These are phyloP conservation scores for Solidago caesia DNA, from an alignment of 129 eudicot genomes.

Conservation along the genomic window DNA sequence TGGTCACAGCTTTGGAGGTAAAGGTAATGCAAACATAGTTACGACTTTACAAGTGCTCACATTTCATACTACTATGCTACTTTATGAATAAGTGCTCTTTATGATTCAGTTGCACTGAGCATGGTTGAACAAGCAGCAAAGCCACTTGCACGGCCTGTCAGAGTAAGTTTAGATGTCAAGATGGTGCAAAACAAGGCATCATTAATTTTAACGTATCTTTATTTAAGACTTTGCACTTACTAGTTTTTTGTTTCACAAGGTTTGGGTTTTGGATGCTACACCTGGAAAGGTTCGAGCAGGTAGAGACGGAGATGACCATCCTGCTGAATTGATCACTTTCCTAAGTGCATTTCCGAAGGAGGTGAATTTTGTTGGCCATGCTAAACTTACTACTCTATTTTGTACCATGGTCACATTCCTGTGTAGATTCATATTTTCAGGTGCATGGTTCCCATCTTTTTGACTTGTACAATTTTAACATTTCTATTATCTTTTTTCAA, in stretches of 20 bases:
- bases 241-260: conserved; percentile 40
- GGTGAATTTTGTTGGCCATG: conserved; percentile 38
- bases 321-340: conserved; percentile 82
- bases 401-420: conserved; percentile 3
- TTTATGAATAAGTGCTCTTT: conserved; percentile 11
- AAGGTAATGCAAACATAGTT: conserved; percentile 49
- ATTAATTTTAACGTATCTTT: neutral
- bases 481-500: conserved; percentile 43
- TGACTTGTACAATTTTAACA: conserved; percentile 18
- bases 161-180: conserved; percentile 48
- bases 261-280: conserved; percentile 95
- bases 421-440: neutral
- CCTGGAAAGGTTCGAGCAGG: conserved; percentile 98
- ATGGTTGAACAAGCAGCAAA: conserved; percentile 98
- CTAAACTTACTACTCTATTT: neutral
- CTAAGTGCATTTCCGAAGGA: conserved; percentile 56
- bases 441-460: neutral
- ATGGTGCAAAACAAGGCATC: conserved; percentile 11
- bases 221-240: neutral
- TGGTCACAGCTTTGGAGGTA: conserved; percentile 99
- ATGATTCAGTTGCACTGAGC: conserved; percentile 84
- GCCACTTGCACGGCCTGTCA: conserved; percentile 92
- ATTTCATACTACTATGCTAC: neutral
- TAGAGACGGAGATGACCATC: conserved; percentile 93
- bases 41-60: conserved; percentile 14